Evolutionary conservation across 176 grass and related monocot genomes (phyloP).

Genomic region (Eleusine coracana): DNA sequence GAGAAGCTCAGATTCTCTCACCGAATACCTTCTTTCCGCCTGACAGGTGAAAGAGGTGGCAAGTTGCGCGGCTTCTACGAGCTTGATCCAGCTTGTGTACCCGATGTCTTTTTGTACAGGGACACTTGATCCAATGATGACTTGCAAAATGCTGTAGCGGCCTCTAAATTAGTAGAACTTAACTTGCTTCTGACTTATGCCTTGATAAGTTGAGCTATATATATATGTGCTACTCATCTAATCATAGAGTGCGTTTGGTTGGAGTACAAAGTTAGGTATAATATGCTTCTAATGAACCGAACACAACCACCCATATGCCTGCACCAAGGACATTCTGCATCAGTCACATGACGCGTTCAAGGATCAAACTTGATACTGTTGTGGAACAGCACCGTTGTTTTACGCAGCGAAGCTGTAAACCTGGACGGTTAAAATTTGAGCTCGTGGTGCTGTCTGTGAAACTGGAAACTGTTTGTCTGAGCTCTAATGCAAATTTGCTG

Average conservation of each 20-base stretch:
- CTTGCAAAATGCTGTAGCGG: not conserved
- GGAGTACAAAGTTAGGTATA: too few species aligned
- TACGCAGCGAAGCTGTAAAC: not conserved
- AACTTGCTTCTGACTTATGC: not conserved
- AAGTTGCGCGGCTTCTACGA: constrained; percentile 75
- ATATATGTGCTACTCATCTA: constrained; percentile 28
- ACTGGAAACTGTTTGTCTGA: not conserved
- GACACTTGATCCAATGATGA: constrained; percentile 9
- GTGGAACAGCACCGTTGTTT: not conserved
- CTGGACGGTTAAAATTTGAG: not conserved
- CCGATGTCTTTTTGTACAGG: constrained; percentile 63
- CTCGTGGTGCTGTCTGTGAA: not conserved
- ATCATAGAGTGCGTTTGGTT: not conserved
- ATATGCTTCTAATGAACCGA: too few species aligned
- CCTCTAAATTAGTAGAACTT: not conserved
- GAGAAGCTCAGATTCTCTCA: constrained; percentile 84
- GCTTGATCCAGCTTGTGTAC: constrained; percentile 81
- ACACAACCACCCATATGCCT: not conserved
- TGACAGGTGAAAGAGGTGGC: constrained; percentile 66
- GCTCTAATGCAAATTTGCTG: too few species aligned
- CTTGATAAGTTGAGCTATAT: not conserved
- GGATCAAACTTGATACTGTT: not conserved
- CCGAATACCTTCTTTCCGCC: constrained; percentile 55
- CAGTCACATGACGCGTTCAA: not conserved
- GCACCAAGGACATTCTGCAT: not conserved